Evolutionary conservation across 495 filamentous ascomycete species (phyloP), one percentile per base, ranked within the genome.

Genomic region (Cudoniella acicularis): DNA sequence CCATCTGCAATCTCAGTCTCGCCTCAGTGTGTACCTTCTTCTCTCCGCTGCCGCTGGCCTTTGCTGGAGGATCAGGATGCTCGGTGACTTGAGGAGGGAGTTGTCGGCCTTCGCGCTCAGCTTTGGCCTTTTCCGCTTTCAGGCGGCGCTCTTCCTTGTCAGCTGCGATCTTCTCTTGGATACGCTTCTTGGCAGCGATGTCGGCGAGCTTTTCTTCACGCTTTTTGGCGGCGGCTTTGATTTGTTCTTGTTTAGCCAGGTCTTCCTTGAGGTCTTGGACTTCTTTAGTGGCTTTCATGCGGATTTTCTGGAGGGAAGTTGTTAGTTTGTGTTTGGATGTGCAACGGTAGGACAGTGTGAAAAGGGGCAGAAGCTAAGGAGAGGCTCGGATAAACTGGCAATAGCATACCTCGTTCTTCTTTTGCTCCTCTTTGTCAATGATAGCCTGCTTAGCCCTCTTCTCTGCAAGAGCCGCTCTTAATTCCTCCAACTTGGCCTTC

Each of bases 91-190:
- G 64, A 18, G 70, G 64, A 4, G 75, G 52, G 10, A 74, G 67
- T 18, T 83, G 77, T 60, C 80, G 75, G 26, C 93, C 94, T 54
- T 90, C 91, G 18, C 95, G 79, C 58, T 84, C 83, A 2, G 93
- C 93, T 69, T 89, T 92, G 68, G 91, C 89, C 51, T 83, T 76
- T 67, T 97, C 95, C 36, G 89, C 85, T 65, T 89, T 91, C 59
- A 87, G 78, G 52, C 87, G 85, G 46, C 95, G 83, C 62, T 90
- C 89, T 59, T 88, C 87, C 74, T 90, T 95, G 72, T 96, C 91
- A 10, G 89, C 91, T 56, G 90, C 90, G 46, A 99, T 97, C 76
- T 88, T 91, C 51, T 90, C 91, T 74, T 90, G 88, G 68, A 96
- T 90, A 26, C 87, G 83, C 73, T 87, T 87, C 75, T 92, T 93